These are phyloP conservation scores for Rutidosis leptorrhynchoides DNA, from an alignment of 129 eudicot species.

Conservation along the genomic window DNA sequence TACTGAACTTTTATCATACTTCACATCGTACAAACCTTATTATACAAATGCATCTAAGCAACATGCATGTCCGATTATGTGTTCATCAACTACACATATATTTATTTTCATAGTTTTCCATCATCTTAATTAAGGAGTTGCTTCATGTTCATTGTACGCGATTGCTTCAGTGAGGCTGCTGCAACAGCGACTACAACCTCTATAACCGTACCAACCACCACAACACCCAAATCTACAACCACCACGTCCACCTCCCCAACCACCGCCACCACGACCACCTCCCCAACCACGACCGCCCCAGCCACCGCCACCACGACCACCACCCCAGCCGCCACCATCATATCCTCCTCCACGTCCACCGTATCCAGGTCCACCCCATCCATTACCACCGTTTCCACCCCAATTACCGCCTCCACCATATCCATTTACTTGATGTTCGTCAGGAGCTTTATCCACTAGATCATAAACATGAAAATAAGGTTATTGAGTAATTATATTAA, in stretches of 20 bases:
- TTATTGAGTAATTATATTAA: too few species aligned
- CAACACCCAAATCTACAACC: conserved; percentile 44
- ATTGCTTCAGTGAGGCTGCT: conserved; percentile 28
- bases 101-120: not conserved
- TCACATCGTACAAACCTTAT: conserved; percentile 26
- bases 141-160: conserved; percentile 29
- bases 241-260: conserved; percentile 24
- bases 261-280: conserved; percentile 24
- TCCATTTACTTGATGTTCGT: conserved; percentile 24
- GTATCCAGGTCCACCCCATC: too few species aligned
- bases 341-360: conserved; percentile 13
- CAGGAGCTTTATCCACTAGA: conserved; percentile 10
- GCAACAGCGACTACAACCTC: conserved; percentile 28
- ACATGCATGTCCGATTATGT: too few species aligned
- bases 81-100: too few species aligned
- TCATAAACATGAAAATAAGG: not conserved
- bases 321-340: conserved; percentile 26
- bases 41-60: conserved; percentile 13
- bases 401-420: conserved; percentile 8
- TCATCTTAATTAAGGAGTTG: conserved; percentile 26
- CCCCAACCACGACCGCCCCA: conserved; percentile 25
- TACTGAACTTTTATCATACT: too few species aligned
- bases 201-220: conserved; percentile 25
- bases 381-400: conserved; percentile 22
- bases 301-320: conserved; percentile 21